Percentiles rank a stretch among this genome's conserved stretches.
Evolutionary conservation across 768 basidiomycete genomes (phyloP).

Genomic region (Tulasnella sp.): DNA sequence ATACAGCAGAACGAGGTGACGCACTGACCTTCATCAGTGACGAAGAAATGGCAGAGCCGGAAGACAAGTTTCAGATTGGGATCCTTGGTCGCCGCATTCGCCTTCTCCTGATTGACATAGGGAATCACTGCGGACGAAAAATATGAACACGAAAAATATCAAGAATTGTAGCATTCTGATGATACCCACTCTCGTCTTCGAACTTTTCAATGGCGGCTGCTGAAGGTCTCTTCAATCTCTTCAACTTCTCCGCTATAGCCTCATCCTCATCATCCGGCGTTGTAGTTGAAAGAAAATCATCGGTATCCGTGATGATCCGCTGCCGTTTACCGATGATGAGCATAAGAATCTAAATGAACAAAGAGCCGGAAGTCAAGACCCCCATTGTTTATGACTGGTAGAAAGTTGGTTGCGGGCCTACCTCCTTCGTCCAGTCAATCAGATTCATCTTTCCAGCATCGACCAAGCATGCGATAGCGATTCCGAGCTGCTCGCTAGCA

Average conservation of each 20-base stretch:
- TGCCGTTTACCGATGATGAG: slow-evolving; percentile 49
- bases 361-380: background rate
- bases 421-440: slow-evolving; percentile 73
- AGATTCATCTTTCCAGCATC: slow-evolving; percentile 52
- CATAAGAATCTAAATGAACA: slow-evolving; percentile 41
- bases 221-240: slow-evolving; percentile 40
- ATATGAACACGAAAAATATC: background rate
- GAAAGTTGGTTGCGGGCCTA: slow-evolving; percentile 29
- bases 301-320: slow-evolving; percentile 50
- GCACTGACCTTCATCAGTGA: slow-evolving; percentile 51
- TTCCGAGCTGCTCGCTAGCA: slow-evolving; percentile 83
- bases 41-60: slow-evolving; percentile 60
- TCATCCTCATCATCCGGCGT: slow-evolving; percentile 25
- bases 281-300: slow-evolving; percentile 26
- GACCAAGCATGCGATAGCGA: slow-evolving; percentile 62
- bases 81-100: slow-evolving; percentile 65
- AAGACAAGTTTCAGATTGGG: slow-evolving; percentile 75
- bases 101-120: slow-evolving; percentile 62
- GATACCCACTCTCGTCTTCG: slow-evolving; percentile 59
- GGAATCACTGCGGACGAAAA: slow-evolving; percentile 48
- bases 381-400: background rate
- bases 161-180: background rate
- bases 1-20: background rate
- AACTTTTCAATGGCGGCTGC: slow-evolving; percentile 57
- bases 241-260: slow-evolving; percentile 18